phyloP scores from a whole-genome alignment of 306 rosid species.

The Rubus idaeus region DNA sequence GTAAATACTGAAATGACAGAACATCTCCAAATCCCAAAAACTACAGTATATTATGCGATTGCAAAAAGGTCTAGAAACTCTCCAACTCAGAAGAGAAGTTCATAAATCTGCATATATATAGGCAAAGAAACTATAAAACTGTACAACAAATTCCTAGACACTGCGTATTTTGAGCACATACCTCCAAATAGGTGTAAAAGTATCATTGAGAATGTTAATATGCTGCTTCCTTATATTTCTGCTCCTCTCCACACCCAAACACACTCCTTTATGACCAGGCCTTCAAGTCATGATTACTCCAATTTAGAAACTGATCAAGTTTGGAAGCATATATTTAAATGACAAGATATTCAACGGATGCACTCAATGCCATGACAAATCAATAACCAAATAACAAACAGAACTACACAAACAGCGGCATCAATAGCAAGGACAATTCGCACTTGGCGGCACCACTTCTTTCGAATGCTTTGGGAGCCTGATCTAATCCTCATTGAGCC shows the following conservation, averaged over 20 bases:
- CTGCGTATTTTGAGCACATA: neutral
- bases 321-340: neutral
- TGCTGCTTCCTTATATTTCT: neutral
- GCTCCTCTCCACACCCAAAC: neutral
- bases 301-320: neutral
- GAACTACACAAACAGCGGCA: constrained; percentile 67
- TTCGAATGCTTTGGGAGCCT: constrained; percentile 52
- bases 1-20: neutral
- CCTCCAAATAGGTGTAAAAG: constrained; percentile 6
- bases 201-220: neutral
- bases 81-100: neutral
- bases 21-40: constrained; percentile 6
- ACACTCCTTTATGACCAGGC: neutral
- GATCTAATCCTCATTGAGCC: constrained; percentile 68
- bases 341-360: constrained; percentile 39
- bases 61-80: neutral
- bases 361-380: constrained; percentile 66
- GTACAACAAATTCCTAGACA: constrained; percentile 4
- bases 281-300: constrained; percentile 4
- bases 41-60: neutral
- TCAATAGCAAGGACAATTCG: constrained; percentile 83
- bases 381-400: constrained; percentile 67
- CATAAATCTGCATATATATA: neutral
- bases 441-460: constrained; percentile 89
- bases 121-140: constrained; percentile 1